Base-by-base conservation (phyloP, 2,329 filamentous ascomycete species). In the Zalaria obscura region DNA sequence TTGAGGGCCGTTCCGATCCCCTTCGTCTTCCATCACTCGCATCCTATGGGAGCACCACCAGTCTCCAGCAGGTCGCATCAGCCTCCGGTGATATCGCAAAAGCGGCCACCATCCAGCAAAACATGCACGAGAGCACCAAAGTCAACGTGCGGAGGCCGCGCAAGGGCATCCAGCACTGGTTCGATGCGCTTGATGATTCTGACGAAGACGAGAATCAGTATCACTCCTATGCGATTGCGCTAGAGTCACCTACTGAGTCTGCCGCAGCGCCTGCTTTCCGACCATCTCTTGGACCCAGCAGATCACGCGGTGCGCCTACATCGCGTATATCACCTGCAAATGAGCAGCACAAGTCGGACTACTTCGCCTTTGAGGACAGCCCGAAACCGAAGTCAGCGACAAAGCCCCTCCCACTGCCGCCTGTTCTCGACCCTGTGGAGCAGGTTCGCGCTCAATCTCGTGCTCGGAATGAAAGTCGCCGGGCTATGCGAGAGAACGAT, bases 101-200 rank as follows among this genome's bases (percentile, higher is more conserved):
- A 33, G 41, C 48, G 31, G 52, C 54, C 34, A 44, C 50, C 5
- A 54, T 56, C 43, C 56, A 56, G 41, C 56, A 56, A 27, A 63
- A 66, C 38, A 53, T 58, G 32, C 65, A 61, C 48, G 65, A 68
- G 45, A 64, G 57, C 48, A 58, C 65, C 41, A 70, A 70, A 51
- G 57, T 64, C 26, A 60, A 69, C 42, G 60, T 69, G 11, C 57
- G 64, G 31, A 55, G 65, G 29, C 67, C 67, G 10, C 66, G 66
- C 4, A 66, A 62, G 38, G 67, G 67, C 5, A 65, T 68, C 27
- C 57, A 68, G 45, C 64, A 70, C 45, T 70, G 67, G 67, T 70
- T 70, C 43, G 67, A 70, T 42, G 67, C 60, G 3, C 53, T 67
- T 7, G 59, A 57, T 32, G 49, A 62, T 3, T 48, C 46, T 39